phyloP scores from a whole-genome alignment of 139 green algal genomes.

The Desmodesmus armatus region DNA sequence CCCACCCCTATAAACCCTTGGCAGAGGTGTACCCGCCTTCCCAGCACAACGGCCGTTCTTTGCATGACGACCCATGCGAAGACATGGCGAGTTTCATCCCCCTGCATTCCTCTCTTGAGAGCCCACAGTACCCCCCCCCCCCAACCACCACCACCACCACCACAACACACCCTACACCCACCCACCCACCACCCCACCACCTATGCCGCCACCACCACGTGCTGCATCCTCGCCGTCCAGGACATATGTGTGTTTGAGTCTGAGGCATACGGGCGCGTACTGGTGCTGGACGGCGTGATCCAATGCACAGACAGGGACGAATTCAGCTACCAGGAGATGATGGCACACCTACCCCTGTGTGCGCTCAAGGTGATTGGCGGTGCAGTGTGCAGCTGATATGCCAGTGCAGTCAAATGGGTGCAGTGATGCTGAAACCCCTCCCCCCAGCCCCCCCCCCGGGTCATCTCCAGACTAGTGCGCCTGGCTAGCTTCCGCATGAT shows the following conservation, averaged over 20 bases:
- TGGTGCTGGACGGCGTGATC: constrained; percentile 98
- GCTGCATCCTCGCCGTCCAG: constrained; percentile 55
- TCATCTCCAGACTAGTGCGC: no score
- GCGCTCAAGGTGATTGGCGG: constrained; percentile 79
- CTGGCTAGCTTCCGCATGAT: no score
- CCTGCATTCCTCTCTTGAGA: neutral
- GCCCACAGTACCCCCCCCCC: no score
- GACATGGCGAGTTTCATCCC: neutral
- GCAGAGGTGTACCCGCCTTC: neutral
- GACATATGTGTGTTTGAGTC: constrained; percentile 89
- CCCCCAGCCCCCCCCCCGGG: no score
- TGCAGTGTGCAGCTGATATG: constrained; percentile 5
- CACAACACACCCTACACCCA: no score
- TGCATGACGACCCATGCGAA: neutral
- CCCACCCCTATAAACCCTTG: no score
- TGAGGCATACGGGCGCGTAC: constrained; percentile 89
- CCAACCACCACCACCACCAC: no score
- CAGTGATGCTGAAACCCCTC: no score
- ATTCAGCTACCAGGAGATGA: constrained; percentile 99
- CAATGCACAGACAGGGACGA: constrained; percentile 97
- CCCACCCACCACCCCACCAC: no score
- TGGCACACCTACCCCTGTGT: constrained; percentile 94
- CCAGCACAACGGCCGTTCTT: neutral
- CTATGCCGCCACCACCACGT: neutral
- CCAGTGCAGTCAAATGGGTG: no score